Percentiles rank a stretch among this genome's conserved stretches.
phyloP scores from a whole-genome alignment of 1,139 yeast species.

The Scheffersomyces parashehatae region DNA sequence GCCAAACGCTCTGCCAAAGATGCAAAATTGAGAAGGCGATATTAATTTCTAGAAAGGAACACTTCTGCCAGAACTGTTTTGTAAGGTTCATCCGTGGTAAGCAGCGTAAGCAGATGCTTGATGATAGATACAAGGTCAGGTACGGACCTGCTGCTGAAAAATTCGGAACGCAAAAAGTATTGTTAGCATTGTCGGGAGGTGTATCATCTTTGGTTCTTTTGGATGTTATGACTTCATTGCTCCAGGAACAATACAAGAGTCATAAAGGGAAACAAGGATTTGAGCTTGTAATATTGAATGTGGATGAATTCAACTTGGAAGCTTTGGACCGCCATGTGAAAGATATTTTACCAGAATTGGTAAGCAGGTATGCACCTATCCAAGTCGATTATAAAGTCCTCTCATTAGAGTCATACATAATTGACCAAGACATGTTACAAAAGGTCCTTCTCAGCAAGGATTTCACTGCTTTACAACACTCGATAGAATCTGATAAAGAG shows the following conservation, averaged over 20 bases:
- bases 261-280: slow-evolving; percentile 75
- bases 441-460: slow-evolving; percentile 28
- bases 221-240: slow-evolving; percentile 62
- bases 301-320: slow-evolving; percentile 39
- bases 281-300: slow-evolving; percentile 52
- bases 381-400: slow-evolving; percentile 37
- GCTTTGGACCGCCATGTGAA: slow-evolving; percentile 16
- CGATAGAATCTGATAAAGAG: background rate
- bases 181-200: slow-evolving; percentile 68
- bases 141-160: slow-evolving; percentile 40
- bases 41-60: slow-evolving; percentile 65
- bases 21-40: slow-evolving; percentile 53
- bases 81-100: slow-evolving; percentile 71
- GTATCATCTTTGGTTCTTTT: slow-evolving; percentile 64
- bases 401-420: slow-evolving; percentile 37
- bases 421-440: slow-evolving; percentile 24
- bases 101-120: slow-evolving; percentile 74
- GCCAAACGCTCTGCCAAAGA: slow-evolving; percentile 35
- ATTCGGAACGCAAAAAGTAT: slow-evolving; percentile 40
- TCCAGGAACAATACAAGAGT: slow-evolving; percentile 58
- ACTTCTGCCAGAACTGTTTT: slow-evolving; percentile 72
- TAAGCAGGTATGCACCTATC: slow-evolving; percentile 22
- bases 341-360: slow-evolving; percentile 20
- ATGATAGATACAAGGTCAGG: slow-evolving; percentile 69
- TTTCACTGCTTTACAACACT: slow-evolving; percentile 22